phyloP scores from a whole-genome alignment of 805 yeast species.

The Brettanomyces naardenensis region DNA sequence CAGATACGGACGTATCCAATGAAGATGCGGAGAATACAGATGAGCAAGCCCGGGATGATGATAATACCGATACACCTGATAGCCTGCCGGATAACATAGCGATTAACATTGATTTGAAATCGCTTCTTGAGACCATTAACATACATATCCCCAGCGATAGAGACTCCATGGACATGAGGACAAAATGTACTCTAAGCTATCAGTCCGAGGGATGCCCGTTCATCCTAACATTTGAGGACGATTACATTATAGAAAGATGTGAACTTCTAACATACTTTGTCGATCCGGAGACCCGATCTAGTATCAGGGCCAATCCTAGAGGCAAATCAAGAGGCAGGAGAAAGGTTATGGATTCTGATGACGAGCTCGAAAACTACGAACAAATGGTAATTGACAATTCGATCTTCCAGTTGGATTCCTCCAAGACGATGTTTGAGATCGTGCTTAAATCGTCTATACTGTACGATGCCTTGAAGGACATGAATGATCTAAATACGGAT shows the following conservation, averaged over 20 bases:
- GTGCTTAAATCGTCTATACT: slow-evolving; percentile 45
- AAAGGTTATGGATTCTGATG: slow-evolving; percentile 6
- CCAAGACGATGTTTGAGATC: slow-evolving; percentile 39
- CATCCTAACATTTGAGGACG: slow-evolving; percentile 45
- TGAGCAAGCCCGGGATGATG: slow-evolving; percentile 8
- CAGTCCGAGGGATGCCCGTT: slow-evolving; percentile 46
- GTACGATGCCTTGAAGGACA: slow-evolving; percentile 46
- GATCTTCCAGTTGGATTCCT: slow-evolving; percentile 28
- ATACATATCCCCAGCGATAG: slow-evolving; percentile 25
- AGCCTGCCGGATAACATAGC: slow-evolving; percentile 12
- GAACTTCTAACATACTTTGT: slow-evolving; percentile 40
- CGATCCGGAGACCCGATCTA: slow-evolving; percentile 10
- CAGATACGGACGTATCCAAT: slow-evolving; percentile 8
- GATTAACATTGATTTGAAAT: slow-evolving; percentile 36
- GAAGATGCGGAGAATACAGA: slow-evolving; percentile 7
- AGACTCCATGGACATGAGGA: slow-evolving; percentile 12
- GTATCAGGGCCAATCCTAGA: not conserved
- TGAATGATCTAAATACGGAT: slow-evolving; percentile 46
- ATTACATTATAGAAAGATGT: slow-evolving; percentile 46
- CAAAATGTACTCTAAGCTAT: slow-evolving; percentile 44
- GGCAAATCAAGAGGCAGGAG: not conserved
- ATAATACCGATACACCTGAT: slow-evolving; percentile 9
- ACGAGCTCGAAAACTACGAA: slow-evolving; percentile 16
- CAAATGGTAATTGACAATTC: slow-evolving; percentile 24
- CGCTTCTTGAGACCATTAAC: slow-evolving; percentile 44